Evolutionary conservation across 371 early-diverging fungal species (phyloP).

Genomic region (Mucor saturninus): DNA sequence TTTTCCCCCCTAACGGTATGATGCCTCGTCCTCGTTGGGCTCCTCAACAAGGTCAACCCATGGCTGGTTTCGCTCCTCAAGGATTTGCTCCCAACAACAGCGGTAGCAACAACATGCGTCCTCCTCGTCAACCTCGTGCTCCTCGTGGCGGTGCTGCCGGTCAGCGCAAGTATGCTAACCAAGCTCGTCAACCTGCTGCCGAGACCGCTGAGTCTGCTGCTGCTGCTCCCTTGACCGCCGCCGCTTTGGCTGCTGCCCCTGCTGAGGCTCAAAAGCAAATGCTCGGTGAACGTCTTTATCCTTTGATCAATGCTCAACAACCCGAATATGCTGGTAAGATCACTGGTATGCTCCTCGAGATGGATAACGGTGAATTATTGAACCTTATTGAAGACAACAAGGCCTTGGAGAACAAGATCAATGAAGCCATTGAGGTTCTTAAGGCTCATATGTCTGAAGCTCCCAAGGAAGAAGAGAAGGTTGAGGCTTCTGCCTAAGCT

Average conservation of each 20-base stretch:
- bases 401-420: constrained; percentile 75
- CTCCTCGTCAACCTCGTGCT: constrained; percentile 57
- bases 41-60: constrained; percentile 64
- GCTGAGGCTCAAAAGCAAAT: constrained; percentile 92
- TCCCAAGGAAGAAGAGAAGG: constrained; percentile 25
- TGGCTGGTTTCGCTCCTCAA: constrained; percentile 61
- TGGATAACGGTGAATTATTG: constrained; percentile 94
- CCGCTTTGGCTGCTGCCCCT: constrained; percentile 80
- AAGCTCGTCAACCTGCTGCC: constrained; percentile 43
- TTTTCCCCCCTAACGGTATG: constrained; percentile 74
- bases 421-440: constrained; percentile 91
- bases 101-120: constrained; percentile 50
- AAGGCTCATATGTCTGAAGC: constrained; percentile 38
- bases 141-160: constrained; percentile 67
- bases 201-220: constrained; percentile 41
- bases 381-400: constrained; percentile 83
- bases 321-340: constrained; percentile 93
- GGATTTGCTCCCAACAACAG: constrained; percentile 43
- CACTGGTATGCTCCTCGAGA: constrained; percentile 98
- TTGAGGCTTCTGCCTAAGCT: constrained; percentile 19
- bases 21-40: constrained; percentile 84
- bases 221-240: constrained; percentile 72
- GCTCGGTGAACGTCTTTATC: constrained; percentile 95
- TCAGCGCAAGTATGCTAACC: constrained; percentile 57
- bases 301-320: constrained; percentile 70